Evolutionary conservation across 257 asterid genomes (phyloP), one percentile per base, ranked within the genome.

Genomic region (Fraxinus quadrangulata): DNA sequence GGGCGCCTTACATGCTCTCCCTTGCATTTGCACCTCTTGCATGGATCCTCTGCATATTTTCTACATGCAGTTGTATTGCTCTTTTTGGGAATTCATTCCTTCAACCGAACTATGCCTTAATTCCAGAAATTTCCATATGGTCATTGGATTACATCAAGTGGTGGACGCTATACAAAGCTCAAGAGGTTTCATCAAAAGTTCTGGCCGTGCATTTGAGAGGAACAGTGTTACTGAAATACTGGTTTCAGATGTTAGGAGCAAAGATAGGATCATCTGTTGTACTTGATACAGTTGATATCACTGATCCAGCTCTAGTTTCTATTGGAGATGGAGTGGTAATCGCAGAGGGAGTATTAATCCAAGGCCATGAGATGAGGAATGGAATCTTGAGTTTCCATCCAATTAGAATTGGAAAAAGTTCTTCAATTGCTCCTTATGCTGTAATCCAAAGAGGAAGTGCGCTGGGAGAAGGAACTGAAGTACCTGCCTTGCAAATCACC

Each of bases 151-250:
- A 82, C 59, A 81, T 89, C 65, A 92, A 89, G 78, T 92, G 97
- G 97, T 92, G 96, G 97, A 85, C 96, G 1, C 84, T 90, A 5
- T 90, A 88, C 71, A 92, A 92, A 82, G 94, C 91, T 39, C 96
- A 90, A 68, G 97, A 92, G 78, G 78, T 84, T 70, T 86, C 94
- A 40, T 87, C 94, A 10, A 90, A 87, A 80, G 91, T 86, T 23
- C 74, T 89, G 69, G 96, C 92, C 8, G 90, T 90, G 75, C 96
- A 92, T 81, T 81, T 89, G 84, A 87, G 92, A 80, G 96, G 94
- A 81, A 89, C 97, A n/a, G 85, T 89, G 33, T 80, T 87, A 34
- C 83, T 92, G 40, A 90, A 87, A 73, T 87, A 86, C 86, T 89
- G 96, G 96, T 92, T 89, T 82, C 89, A 83, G 75, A 85, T 85